Percentiles rank a stretch among this genome's conserved stretches.
These are phyloP conservation scores for Protomyces macrosporus DNA, from an alignment of 1,139 yeast species.

Conservation along the genomic window DNA sequence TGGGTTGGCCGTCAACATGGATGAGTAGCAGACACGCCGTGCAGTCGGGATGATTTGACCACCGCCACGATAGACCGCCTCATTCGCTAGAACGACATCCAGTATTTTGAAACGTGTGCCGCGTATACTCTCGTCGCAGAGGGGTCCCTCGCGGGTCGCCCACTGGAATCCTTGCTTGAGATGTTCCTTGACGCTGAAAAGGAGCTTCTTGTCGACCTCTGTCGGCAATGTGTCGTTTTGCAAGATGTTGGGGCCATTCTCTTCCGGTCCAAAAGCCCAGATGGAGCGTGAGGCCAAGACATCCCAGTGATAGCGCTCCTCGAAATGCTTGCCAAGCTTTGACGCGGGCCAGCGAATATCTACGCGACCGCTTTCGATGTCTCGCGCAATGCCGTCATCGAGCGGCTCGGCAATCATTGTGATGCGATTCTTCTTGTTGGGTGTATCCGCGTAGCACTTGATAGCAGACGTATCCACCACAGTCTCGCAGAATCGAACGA, in stretches of 20 bases:
- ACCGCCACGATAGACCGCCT: conserved; percentile 49
- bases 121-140: conserved; percentile 77
- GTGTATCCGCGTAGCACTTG: conserved; percentile 56
- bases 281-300: conserved; percentile 73
- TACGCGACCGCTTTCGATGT: conserved; percentile 53
- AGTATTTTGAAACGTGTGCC: conserved; percentile 67
- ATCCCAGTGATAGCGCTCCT: conserved; percentile 69
- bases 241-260: conserved; percentile 54
- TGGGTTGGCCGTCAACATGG: conserved; percentile 73
- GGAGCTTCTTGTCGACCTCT: conserved; percentile 57
- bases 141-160: conserved; percentile 82
- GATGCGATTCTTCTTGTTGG: conserved; percentile 52
- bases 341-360: conserved; percentile 41
- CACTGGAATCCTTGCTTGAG: conserved; percentile 75
- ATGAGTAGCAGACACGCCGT: conserved; percentile 78
- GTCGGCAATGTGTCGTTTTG: conserved; percentile 72
- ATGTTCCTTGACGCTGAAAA: conserved; percentile 49
- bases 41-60: conserved; percentile 81
- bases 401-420: conserved; percentile 79
- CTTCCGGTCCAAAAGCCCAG: conserved; percentile 73
- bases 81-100: conserved; percentile 52
- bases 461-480: conserved; percentile 62
- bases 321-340: conserved; percentile 51
- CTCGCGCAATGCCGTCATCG: conserved; percentile 50
- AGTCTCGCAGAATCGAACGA: conserved; percentile 75